Percentiles rank a stretch among this genome's conserved stretches.
Evolutionary conservation across 208 protist genomes (phyloP).

Genomic region (Wallacemonas sp.): DNA sequence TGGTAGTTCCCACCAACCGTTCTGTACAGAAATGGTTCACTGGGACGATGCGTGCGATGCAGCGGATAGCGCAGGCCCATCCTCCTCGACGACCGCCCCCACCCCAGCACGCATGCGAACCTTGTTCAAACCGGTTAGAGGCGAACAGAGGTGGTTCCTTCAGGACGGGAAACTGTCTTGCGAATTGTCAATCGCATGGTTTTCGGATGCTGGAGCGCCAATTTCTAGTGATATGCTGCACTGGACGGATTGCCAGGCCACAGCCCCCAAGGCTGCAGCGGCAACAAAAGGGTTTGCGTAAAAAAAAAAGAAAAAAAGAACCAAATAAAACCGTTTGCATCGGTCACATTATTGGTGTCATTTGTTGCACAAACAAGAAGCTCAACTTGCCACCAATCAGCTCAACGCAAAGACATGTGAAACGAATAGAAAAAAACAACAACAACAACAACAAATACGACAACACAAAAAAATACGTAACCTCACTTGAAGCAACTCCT

Average conservation of each 20-base stretch:
- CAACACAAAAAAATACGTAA: too few relatives aligned
- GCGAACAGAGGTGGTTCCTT: not conserved
- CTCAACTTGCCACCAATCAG: too few relatives aligned
- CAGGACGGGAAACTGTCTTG: not conserved
- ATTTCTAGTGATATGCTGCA: conserved; percentile 14
- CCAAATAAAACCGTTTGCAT: too few relatives aligned
- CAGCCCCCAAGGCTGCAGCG: too few relatives aligned
- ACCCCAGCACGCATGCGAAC: not conserved
- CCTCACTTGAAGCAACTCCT: too few relatives aligned
- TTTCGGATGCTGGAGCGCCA: not conserved
- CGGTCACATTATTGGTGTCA: too few relatives aligned
- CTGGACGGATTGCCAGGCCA: not conserved
- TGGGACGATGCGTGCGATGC: conserved; percentile 35
- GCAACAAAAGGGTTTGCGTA: too few relatives aligned
- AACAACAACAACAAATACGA: conserved; percentile 3
- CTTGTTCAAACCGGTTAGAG: not conserved
- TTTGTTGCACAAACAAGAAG: too few relatives aligned
- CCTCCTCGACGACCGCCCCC: not conserved
- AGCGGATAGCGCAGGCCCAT: conserved; percentile 6
- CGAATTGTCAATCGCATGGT: not conserved
- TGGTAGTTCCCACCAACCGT: conserved; percentile 19
- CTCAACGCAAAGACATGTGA: too few relatives aligned
- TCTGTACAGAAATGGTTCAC: conserved; percentile 61
- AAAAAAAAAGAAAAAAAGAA: too few relatives aligned
- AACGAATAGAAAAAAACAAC: not conserved